Evolutionary conservation across 2,329 filamentous ascomycete genomes (phyloP).

Genomic region (Penicillium sp.): DNA sequence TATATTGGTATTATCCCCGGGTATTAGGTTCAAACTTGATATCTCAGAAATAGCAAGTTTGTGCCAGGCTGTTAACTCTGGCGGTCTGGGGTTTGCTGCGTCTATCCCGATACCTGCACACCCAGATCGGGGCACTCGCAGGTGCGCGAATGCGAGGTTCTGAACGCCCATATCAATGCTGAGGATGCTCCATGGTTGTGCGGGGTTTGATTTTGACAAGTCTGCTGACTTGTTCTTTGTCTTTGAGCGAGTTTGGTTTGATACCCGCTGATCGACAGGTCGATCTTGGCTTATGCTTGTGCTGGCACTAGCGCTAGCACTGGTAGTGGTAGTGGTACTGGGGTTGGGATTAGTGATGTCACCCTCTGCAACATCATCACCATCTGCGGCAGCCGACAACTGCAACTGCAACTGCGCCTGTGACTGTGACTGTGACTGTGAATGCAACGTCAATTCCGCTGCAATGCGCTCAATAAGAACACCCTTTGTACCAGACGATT

Average conservation of each 20-base stretch:
- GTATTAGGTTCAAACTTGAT: slow-evolving; percentile 3
- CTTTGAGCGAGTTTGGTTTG: background rate
- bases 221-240: background rate
- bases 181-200: slow-evolving; percentile 54
- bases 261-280: background rate
- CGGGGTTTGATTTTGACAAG: background rate
- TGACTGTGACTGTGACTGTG: background rate
- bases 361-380: background rate
- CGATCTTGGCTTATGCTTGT: background rate
- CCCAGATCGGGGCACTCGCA: slow-evolving; percentile 39
- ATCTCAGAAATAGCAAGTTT: slow-evolving; percentile 37
- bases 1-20: background rate
- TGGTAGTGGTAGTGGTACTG: background rate
- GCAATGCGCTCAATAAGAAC: slow-evolving; percentile 53
- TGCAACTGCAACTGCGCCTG: background rate
- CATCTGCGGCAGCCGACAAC: background rate
- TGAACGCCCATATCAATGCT: slow-evolving; percentile 84
- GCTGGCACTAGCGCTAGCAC: background rate
- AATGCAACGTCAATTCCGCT: slow-evolving; percentile 16
- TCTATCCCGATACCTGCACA: background rate
- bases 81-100: background rate
- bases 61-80: slow-evolving; percentile 42
- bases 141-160: slow-evolving; percentile 72
- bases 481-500: slow-evolving; percentile 59
- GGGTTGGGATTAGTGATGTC: background rate